Evolutionary conservation across 2,329 filamentous ascomycete genomes (phyloP).

Genomic region (Xylaria digitata): DNA sequence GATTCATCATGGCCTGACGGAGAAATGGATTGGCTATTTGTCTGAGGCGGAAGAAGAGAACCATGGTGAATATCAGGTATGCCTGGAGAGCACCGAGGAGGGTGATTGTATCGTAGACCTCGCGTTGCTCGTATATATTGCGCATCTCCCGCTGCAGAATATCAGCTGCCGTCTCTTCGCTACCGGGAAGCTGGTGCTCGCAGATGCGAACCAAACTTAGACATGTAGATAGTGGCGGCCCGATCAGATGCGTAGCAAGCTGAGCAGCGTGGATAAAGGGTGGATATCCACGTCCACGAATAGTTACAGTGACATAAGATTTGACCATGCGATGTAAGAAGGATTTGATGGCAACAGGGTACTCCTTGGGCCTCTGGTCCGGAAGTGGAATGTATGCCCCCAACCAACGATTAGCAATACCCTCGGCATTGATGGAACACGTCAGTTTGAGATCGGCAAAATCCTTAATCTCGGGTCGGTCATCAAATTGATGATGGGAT

Average conservation of each 20-base stretch:
- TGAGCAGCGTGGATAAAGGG: conserved; percentile 60
- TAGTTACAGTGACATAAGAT: conserved; percentile 55
- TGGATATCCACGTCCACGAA: conserved; percentile 53
- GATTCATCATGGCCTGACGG: conserved; percentile 59
- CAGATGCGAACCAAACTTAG: conserved; percentile 56
- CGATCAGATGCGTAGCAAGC: conserved; percentile 39
- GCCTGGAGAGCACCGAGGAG: conserved; percentile 62
- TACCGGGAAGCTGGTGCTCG: conserved; percentile 51
- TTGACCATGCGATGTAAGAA: conserved; percentile 58
- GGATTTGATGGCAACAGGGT: conserved; percentile 51
- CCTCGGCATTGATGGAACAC: conserved; percentile 60
- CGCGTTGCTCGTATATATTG: conserved; percentile 50
- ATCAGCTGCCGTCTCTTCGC: conserved; percentile 47
- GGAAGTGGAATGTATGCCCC: conserved; percentile 59
- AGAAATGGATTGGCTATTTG: conserved; percentile 48
- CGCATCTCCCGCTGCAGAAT: conserved; percentile 58
- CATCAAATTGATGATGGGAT: conserved; percentile 1
- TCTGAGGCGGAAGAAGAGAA: conserved; percentile 57
- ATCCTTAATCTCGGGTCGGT: conserved; percentile 42
- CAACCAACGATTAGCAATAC: conserved; percentile 62
- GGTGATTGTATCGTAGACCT: conserved; percentile 46
- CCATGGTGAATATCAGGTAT: conserved; percentile 64
- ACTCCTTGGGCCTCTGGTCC: conserved; percentile 57
- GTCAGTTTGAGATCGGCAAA: conserved; percentile 54
- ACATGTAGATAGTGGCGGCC: conserved; percentile 55